Evolutionary conservation across 192 early-diverging fungal genomes (phyloP), one percentile per base, ranked within the genome.

Genomic region (Coemansia sp.): DNA sequence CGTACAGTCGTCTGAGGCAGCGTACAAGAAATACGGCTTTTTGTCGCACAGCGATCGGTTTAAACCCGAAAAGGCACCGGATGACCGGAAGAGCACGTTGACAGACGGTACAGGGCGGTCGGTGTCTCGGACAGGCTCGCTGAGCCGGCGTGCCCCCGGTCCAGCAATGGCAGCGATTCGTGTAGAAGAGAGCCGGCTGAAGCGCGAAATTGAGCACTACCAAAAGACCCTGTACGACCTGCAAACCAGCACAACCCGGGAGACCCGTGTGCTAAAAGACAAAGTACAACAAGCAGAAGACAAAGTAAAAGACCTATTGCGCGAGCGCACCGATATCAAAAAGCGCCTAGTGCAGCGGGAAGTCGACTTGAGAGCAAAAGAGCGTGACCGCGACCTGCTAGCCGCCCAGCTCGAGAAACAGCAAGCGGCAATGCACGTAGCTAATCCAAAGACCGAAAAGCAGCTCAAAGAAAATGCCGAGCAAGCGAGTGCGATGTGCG

Each of bases 21-120:
- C 54, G 14, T 71, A 81, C 61, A 74, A 81, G 24, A 71, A 64
- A 48, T 81, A 75, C 63, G 73, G 73, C 11, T 75, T 74, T 17
- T 12, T 81, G 36, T 68, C 44, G 18, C 68, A 75, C 10, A 53
- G 56, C 14, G 68, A 67, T 26, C 49, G 78, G 40, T 81, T 81
- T 63, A 56, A 61, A 38, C 40, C 36, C 7, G 61, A 58, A 5
- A 58, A 23, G 15, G 53, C n/a, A 0, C 36, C 51, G 7, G 58
- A n/a, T 0, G 47, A 37, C n/a, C n/a, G 17, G 15, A 53, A 3
- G 20, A 23, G 8, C 9, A 44, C 14, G 1, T 58, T 15, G 1
- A 49, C 11, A 0, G 36, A 6, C 0, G 28, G 14, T 1, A 17
- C 17, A 3, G 34, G 46, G 1, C 46, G 34, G 2, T 34, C 68